Percentiles rank a stretch among this genome's conserved stretches.
Conservation (phyloP, 208 protist species). For the Leishmania braziliensis region DNA sequence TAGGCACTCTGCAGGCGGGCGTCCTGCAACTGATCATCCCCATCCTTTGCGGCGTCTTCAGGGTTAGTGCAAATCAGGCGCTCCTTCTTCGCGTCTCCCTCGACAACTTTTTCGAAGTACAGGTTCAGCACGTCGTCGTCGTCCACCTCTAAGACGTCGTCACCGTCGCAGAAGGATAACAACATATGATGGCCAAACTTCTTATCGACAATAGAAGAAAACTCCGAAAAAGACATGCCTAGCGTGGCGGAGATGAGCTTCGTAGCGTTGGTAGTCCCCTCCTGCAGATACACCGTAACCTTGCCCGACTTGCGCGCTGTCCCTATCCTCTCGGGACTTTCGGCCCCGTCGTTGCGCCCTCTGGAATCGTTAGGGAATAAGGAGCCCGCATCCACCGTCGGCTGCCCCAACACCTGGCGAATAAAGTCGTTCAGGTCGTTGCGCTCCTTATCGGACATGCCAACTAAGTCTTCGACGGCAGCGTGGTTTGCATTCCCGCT, state of each 20-base stretch:
- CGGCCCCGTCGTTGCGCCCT: conserved; percentile 32
- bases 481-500: conserved; percentile 14
- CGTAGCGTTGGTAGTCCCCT: conserved; percentile 45
- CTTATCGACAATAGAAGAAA: conserved; percentile 69
- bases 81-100: conserved; percentile 63
- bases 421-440: conserved; percentile 82
- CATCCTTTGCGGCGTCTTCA: conserved; percentile 22
- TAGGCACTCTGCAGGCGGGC: conserved; percentile 12
- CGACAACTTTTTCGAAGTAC: conserved; percentile 74
- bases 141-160: conserved; percentile 82
- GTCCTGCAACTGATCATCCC: conserved; percentile 58
- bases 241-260: conserved; percentile 77
- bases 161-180: conserved; percentile 81
- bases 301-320: conserved; percentile 58
- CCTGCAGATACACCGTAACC: conserved; percentile 79
- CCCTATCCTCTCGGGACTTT: conserved; percentile 36
- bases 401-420: conserved; percentile 66
- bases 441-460: conserved; percentile 67
- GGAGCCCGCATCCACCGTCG: conserved; percentile 36
- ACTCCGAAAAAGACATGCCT: conserved; percentile 74
- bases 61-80: conserved; percentile 74
- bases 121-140: conserved; percentile 86
- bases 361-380: conserved; percentile 45
- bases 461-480: conserved; percentile 49
- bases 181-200: conserved; percentile 76